Evolutionary conservation across 176 grass and related monocot genomes (phyloP).

Genomic region (Ensete glaucum): DNA sequence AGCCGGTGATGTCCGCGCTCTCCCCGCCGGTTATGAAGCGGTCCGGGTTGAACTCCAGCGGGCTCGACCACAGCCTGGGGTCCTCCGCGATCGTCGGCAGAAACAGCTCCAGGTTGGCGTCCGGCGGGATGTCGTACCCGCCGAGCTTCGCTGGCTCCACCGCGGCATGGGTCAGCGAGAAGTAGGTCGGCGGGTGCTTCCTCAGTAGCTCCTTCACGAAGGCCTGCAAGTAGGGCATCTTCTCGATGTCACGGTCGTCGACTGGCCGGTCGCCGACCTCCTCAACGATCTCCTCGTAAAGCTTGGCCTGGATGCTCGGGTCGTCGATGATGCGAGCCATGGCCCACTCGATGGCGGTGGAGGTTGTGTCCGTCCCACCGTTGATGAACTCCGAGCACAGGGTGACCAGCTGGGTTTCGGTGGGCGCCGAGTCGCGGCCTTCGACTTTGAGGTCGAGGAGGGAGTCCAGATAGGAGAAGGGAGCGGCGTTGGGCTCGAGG

Average conservation of each 20-base stretch:
- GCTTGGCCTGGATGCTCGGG: constrained; percentile 46
- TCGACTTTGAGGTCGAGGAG: constrained; percentile 61
- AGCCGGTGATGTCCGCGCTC: constrained; percentile 81
- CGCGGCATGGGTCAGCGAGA: constrained; percentile 77
- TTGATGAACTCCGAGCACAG: constrained; percentile 82
- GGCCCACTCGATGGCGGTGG: constrained; percentile 86
- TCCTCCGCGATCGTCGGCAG: constrained; percentile 71
- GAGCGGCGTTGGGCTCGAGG: constrained; percentile 32
- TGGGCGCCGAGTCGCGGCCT: constrained; percentile 22
- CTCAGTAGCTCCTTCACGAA: constrained; percentile 94
- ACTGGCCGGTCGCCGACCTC: constrained; percentile 49
- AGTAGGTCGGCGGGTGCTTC: constrained; percentile 90
- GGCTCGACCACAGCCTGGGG: constrained; percentile 55
- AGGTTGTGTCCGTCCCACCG: constrained; percentile 84
- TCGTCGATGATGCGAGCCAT: constrained; percentile 75
- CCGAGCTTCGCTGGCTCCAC: constrained; percentile 35
- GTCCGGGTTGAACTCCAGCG: constrained; percentile 71
- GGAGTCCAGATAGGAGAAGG: constrained; percentile 92
- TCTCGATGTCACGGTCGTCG: constrained; percentile 65
- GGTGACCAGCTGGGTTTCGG: constrained; percentile 56
- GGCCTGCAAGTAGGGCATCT: constrained; percentile 75
- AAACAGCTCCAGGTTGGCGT: constrained; percentile 83
- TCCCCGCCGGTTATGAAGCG: constrained; percentile 66
- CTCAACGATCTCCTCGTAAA: constrained; percentile 45
- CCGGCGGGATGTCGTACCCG: constrained; percentile 69